phyloP scores from a whole-genome alignment of 371 early-diverging fungal species.

The Saksenaea oblongispora region DNA sequence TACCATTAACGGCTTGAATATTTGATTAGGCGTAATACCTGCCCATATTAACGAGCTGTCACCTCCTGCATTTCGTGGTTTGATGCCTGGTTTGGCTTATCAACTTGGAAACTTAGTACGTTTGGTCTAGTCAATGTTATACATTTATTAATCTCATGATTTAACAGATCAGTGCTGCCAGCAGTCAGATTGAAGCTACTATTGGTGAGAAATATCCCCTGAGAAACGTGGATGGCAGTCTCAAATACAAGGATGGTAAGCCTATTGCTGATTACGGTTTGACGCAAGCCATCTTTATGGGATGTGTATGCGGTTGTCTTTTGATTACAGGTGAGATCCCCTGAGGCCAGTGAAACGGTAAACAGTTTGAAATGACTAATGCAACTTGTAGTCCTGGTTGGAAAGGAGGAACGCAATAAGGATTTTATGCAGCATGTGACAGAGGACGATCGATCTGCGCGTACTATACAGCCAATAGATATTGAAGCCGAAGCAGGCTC shows the following conservation, averaged over 20 bases:
- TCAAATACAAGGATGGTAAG: constrained; percentile 39
- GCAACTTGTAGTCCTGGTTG: constrained; percentile 27
- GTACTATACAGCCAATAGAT: constrained; percentile 25
- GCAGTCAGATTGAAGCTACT: constrained; percentile 68
- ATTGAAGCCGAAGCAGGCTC: constrained; percentile 14
- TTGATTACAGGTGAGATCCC: constrained; percentile 35
- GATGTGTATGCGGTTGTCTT: constrained; percentile 47
- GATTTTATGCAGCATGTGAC: constrained; percentile 35
- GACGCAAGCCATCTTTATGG: constrained; percentile 68
- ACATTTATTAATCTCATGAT: neutral
- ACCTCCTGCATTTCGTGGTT: constrained; percentile 64
- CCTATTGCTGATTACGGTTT: constrained; percentile 64
- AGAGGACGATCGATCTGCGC: constrained; percentile 25
- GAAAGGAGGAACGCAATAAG: constrained; percentile 46
- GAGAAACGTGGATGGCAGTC: constrained; percentile 32
- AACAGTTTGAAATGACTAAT: neutral
- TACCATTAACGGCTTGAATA: too few relatives aligned
- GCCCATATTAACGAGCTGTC: constrained; percentile 71
- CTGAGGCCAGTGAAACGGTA: neutral
- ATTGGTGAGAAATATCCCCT: constrained; percentile 56
- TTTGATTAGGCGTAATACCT: constrained; percentile 61
- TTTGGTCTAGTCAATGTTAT: neutral
- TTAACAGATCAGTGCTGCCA: constrained; percentile 57
- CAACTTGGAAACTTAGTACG: constrained; percentile 68
- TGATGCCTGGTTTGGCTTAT: constrained; percentile 68